Evolutionary conservation across 2,329 filamentous ascomycete genomes (phyloP), one percentile per base, ranked within the genome.

Genomic region (Diaporthe nobilis): DNA sequence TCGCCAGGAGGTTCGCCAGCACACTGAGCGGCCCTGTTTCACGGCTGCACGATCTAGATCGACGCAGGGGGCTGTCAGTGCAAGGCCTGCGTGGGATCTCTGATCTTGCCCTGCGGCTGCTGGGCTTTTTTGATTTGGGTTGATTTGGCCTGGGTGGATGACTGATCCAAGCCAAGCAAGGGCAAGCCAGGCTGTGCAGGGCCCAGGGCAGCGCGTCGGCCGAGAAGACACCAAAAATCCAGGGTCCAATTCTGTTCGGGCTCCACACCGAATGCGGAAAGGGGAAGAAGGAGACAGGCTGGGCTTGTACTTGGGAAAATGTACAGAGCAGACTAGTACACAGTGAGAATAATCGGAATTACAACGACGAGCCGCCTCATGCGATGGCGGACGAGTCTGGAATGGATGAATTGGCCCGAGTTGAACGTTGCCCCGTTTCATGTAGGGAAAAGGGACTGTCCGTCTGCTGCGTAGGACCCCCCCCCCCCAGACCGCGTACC

Each of bases 31-130:
- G 71, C 44, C 15, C 71, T 73, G 44, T 63, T 55, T 65, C 47
- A 73, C 71, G 57, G 71, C 47, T 65, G 71, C 71, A 65, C 71
- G 47, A 73, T 73, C 58, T 73, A 57, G 71, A 73, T 73, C 71
- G 71, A 44, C 49, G 39, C 39, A 44, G 58, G 71, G 39, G 55
- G 2, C 55, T 44, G 58, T 63, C 31, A 61, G 47, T 61, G 71
- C 31, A 72, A 53, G 65, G 49, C 65, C 65, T 55, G 49, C 34
- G 65, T 28, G 49, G 47, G 65, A 70, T 55, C 65, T 55, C 65
- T 68, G 63, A 55, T 68, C 47, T 68, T 28, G 65, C 31, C 28
- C 4, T 39, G 37, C 37, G 37, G 37, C 22, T 55, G 60, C 67
- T 47, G 68, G 37, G 28, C 7, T 51, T 44, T 31, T 68, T 68